phyloP scores from a whole-genome alignment of 495 filamentous ascomycete species.

The Penicillium pulvis region DNA sequence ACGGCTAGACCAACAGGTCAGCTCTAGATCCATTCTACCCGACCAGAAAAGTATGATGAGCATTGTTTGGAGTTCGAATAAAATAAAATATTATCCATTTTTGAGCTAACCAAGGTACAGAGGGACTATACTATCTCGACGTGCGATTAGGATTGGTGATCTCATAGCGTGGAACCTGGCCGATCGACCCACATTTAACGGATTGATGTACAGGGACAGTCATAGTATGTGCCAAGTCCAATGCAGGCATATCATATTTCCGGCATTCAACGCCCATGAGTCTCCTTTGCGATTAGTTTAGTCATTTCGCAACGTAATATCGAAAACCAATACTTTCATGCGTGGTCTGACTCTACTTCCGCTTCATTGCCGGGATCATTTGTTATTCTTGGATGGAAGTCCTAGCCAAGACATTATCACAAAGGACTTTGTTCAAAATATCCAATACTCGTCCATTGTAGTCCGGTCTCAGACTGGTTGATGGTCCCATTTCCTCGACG shows the following conservation, averaged over 20 bases:
- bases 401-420: background rate
- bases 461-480: background rate
- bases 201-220: background rate
- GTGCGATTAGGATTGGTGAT: background rate
- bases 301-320: too few species aligned
- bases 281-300: too few species aligned
- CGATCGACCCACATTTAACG: slow-evolving; percentile 5
- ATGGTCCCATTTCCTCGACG: background rate
- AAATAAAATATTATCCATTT: background rate
- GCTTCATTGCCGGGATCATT: background rate
- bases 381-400: background rate
- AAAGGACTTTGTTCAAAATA: background rate
- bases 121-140: background rate
- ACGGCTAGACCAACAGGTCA: background rate
- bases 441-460: background rate
- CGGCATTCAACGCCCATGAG: background rate
- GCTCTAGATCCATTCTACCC: too few species aligned
- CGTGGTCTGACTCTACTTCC: too few species aligned
- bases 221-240: background rate
- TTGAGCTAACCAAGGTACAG: background rate
- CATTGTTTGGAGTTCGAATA: too few species aligned
- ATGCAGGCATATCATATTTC: background rate
- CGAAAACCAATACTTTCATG: too few species aligned
- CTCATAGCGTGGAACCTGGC: background rate
- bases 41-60: too few species aligned